Conservation (phyloP, 106 monocot genomes). For the Platanthera guangdongensis region DNA sequence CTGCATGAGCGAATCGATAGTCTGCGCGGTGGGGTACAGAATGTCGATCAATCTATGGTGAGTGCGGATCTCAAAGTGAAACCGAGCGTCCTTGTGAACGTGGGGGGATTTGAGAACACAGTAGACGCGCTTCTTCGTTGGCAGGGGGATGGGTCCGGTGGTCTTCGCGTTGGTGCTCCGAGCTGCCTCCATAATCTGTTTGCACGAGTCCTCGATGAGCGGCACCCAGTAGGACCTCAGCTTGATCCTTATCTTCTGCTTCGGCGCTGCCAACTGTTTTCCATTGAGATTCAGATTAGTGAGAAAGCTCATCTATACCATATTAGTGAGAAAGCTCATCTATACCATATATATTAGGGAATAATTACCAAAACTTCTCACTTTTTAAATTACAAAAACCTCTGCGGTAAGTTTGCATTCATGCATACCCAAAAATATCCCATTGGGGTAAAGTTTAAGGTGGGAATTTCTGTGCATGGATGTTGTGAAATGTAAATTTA, state of each 20-base stretch:
- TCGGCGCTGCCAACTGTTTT: conserved; percentile 33
- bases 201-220: conserved; percentile 91
- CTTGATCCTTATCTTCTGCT: conserved; percentile 90
- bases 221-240: conserved; percentile 90
- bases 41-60: conserved; percentile 86
- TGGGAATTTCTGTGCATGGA: too few relatives aligned
- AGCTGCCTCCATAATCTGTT: conserved; percentile 91
- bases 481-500: too few relatives aligned
- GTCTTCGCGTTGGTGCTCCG: conserved; percentile 87
- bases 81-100: conserved; percentile 90
- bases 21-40: conserved; percentile 78
- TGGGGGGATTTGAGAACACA: conserved; percentile 96
- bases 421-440: too few relatives aligned
- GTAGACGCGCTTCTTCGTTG: conserved; percentile 77
- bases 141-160: conserved; percentile 85
- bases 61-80: conserved; percentile 94
- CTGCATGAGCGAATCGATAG: conserved; percentile 85
- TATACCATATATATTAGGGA: too few relatives aligned
- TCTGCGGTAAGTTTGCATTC: too few relatives aligned
- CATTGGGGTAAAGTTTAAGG: too few relatives aligned
- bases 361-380: too few relatives aligned
- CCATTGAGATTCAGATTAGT: background rate
- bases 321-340: too few relatives aligned
- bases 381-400: too few relatives aligned
- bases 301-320: too few relatives aligned